Percentiles rank a stretch among this genome's conserved stretches.
phyloP scores from a whole-genome alignment of 176 grass and related monocot species.

The Oryza rufipogon region DNA sequence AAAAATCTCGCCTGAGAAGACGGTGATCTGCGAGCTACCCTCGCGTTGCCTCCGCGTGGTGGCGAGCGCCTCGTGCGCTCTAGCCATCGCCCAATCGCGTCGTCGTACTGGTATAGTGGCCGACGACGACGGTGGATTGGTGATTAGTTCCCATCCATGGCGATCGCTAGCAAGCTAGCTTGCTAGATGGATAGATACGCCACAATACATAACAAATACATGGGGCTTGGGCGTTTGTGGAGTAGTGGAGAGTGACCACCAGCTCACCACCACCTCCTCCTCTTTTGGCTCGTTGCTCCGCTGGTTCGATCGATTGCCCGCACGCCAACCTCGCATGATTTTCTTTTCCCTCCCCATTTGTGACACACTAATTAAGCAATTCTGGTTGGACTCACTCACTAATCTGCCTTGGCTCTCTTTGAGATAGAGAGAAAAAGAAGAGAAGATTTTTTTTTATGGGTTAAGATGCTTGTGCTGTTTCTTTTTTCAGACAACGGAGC shows the following conservation, averaged over 20 bases:
- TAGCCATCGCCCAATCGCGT: neutral
- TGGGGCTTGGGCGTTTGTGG: neutral
- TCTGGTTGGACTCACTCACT: constrained; percentile 18
- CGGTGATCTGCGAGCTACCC: constrained; percentile 58
- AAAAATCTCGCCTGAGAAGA: neutral
- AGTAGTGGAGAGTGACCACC: constrained; percentile 26
- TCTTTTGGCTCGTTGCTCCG: neutral
- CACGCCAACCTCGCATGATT: neutral
- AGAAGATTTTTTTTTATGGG: neutral
- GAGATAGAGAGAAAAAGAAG: neutral
- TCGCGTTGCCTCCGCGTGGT: neutral
- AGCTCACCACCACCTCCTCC: constrained; percentile 29
- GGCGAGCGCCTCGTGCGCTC: neutral
- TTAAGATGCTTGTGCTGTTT: neutral
- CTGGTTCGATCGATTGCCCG: neutral
- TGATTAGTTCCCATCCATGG: constrained; percentile 21
- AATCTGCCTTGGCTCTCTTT: neutral
- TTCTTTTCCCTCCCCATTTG: neutral
- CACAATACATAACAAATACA: neutral
- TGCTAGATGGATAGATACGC: neutral
- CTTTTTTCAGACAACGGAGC: neutral
- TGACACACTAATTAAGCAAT: neutral
- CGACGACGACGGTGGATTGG: neutral
- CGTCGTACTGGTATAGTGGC: neutral
- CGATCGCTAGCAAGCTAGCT: neutral